Evolutionary conservation across 108 stramenopile species (phyloP).

Genomic region (Parietichytrium sp.): DNA sequence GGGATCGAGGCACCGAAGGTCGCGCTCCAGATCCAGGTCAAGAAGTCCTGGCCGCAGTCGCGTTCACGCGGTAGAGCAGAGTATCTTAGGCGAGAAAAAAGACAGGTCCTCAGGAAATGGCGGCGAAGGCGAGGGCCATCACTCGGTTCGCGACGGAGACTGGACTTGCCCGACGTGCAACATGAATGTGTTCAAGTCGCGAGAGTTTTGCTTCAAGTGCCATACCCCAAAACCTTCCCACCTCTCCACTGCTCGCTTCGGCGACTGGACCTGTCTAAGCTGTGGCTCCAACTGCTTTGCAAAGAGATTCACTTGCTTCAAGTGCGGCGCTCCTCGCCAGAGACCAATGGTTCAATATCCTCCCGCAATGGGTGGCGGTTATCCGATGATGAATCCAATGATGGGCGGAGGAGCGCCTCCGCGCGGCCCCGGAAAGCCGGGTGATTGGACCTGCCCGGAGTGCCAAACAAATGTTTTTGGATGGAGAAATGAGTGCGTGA

Average conservation of each 20-base stretch:
- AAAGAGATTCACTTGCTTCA: background rate
- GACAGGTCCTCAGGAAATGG: background rate
- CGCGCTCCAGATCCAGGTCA: background rate
- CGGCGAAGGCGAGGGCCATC: background rate
- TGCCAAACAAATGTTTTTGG: background rate
- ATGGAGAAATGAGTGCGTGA: background rate
- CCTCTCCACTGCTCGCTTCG: background rate
- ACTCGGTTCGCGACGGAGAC: background rate
- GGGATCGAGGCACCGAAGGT: background rate
- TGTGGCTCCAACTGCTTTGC: constrained; percentile 23
- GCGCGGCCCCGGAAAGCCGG: background rate
- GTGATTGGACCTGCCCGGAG: constrained; percentile 31
- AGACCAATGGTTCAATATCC: background rate
- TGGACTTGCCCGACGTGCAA: constrained; percentile 24
- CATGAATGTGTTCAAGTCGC: background rate
- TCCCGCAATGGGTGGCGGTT: background rate
- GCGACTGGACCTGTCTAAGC: constrained; percentile 4
- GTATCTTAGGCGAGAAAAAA: background rate
- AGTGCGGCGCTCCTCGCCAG: background rate
- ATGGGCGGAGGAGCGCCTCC: background rate
- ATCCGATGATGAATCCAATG: too few relatives aligned
- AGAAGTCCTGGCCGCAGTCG: background rate
- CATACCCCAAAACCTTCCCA: background rate
- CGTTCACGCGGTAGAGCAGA: background rate
- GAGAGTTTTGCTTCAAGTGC: constrained; percentile 15